phyloP scores from a whole-genome alignment of 176 grass and related monocot species.

The Metroxylon sagu region DNA sequence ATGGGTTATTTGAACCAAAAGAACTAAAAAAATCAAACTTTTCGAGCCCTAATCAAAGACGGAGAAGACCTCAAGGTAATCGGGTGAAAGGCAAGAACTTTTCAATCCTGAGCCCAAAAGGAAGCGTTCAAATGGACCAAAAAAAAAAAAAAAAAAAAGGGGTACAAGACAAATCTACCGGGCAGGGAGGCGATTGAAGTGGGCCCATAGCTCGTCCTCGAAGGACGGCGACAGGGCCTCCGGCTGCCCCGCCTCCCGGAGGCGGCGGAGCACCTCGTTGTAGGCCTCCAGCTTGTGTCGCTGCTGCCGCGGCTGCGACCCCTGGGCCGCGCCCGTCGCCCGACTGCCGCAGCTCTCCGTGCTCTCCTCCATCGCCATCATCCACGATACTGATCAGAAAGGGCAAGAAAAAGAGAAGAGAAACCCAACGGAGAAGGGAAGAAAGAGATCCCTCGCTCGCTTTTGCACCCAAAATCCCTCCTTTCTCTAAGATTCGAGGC shows the following conservation, averaged over 20 bases:
- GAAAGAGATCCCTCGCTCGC: too few relatives aligned
- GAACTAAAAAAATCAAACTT: too few relatives aligned
- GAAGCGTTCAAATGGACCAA: not conserved
- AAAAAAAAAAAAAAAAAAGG: constrained; percentile 3
- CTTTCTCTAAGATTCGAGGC: too few relatives aligned
- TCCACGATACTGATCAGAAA: not conserved
- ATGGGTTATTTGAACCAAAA: too few relatives aligned
- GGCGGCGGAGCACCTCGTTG: constrained; percentile 18
- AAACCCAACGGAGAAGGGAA: too few relatives aligned
- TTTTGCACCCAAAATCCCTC: too few relatives aligned
- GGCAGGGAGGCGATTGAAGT: constrained; percentile 25
- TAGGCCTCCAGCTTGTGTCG: constrained; percentile 13
- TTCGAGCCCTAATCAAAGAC: too few relatives aligned
- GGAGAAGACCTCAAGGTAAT: too few relatives aligned
- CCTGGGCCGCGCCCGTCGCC: not conserved
- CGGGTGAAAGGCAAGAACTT: not conserved
- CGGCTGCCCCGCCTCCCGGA: constrained; percentile 4
- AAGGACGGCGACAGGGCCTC: constrained; percentile 11
- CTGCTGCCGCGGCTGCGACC: not conserved
- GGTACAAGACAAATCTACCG: constrained; percentile 16
- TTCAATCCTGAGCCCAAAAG: not conserved
- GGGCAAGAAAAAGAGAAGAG: too few relatives aligned
- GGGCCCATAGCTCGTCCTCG: constrained; percentile 17
- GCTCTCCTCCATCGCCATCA: not conserved
- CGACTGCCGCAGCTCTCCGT: not conserved